These are phyloP conservation scores for Lindgomyces ingoldianus DNA, from an alignment of 495 filamentous ascomycete species.

Conservation along the genomic window DNA sequence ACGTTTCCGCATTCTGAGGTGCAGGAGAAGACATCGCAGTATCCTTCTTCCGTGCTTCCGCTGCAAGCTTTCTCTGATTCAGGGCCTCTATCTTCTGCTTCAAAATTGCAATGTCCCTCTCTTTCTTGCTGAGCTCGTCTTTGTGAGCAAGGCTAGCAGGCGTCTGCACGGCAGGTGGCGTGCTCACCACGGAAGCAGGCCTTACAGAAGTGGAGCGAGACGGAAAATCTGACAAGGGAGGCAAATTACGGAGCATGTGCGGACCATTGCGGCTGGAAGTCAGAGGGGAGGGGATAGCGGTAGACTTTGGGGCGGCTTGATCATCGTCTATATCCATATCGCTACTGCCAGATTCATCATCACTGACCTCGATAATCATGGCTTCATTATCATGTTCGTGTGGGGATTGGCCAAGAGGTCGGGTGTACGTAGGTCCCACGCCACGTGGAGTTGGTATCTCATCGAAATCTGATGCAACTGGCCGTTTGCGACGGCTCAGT, in stretches of 20 bases:
- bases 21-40: not conserved
- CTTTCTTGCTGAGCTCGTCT: conserved; percentile 64
- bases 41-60: conserved; percentile 20
- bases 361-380: conserved; percentile 79
- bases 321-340: conserved; percentile 50
- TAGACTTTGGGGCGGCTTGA: conserved; percentile 42
- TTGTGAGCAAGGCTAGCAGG: conserved; percentile 45
- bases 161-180: conserved; percentile 42
- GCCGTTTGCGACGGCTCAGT: conserved; percentile 2
- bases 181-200: conserved; percentile 42
- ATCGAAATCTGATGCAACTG: conserved; percentile 19
- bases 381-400: conserved; percentile 39
- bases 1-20: not conserved
- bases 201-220: conserved; percentile 26
- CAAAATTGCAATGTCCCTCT: conserved; percentile 63
- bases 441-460: conserved; percentile 5
- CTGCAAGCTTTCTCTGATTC: not conserved
- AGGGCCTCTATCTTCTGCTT: conserved; percentile 17
- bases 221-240: conserved; percentile 47
- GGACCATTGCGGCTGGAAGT: conserved; percentile 20
- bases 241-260: conserved; percentile 42
- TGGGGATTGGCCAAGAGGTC: conserved; percentile 28
- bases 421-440: conserved; percentile 7
- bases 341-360: conserved; percentile 57
- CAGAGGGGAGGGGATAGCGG: conserved; percentile 25